phyloP scores from a whole-genome alignment of 1,139 yeast species.

The Pichia sp. region DNA sequence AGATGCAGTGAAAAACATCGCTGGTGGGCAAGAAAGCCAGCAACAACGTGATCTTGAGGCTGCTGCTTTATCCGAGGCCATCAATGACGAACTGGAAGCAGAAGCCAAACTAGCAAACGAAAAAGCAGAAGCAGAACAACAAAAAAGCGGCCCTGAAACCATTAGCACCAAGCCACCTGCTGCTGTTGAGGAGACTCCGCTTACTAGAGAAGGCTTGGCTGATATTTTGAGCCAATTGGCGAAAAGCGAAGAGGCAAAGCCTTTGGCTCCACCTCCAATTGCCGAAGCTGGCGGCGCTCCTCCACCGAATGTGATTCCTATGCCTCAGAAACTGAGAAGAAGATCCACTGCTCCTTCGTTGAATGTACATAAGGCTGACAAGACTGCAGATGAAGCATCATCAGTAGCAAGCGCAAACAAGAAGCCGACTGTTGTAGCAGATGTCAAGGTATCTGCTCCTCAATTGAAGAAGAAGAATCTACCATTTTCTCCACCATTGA shows the following conservation, averaged over 20 bases:
- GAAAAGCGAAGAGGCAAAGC: not conserved
- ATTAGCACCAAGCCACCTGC: not conserved
- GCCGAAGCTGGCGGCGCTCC: not conserved
- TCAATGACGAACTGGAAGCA: constrained; percentile 1
- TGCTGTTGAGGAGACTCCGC: constrained; percentile 6
- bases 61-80: constrained; percentile 1
- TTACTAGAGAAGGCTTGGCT: constrained; percentile 15
- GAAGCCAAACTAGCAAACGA: not conserved
- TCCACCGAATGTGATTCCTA: not conserved
- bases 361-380: constrained; percentile 34
- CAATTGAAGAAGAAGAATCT: constrained; percentile 34
- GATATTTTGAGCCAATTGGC: constrained; percentile 9
- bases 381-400: constrained; percentile 10
- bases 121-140: not conserved
- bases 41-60: not conserved
- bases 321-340: constrained; percentile 11
- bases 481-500: constrained; percentile 53
- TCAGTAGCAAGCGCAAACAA: not conserved
- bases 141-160: not conserved
- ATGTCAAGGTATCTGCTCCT: constrained; percentile 42
- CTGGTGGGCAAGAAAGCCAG: not conserved
- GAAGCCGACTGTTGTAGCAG: constrained; percentile 9
- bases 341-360: constrained; percentile 25
- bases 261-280: not conserved
- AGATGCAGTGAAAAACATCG: not conserved